Evolutionary conservation across 2,329 filamentous ascomycete species (phyloP).

Genomic region (Neurospora crassa): DNA sequence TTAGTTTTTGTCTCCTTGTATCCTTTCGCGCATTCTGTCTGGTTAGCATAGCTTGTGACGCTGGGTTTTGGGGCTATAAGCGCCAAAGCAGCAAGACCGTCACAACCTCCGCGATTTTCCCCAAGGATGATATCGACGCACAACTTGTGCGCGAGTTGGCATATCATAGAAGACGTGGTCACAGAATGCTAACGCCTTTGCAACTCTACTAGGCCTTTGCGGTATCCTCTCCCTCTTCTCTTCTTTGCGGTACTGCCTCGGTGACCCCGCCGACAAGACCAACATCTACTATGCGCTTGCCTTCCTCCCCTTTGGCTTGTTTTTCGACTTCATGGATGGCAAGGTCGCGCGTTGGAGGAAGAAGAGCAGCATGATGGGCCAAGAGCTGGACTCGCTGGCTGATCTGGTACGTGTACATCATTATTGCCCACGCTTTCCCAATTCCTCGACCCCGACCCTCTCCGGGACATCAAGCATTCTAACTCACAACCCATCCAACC

Average conservation of each 20-base stretch:
- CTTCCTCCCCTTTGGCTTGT: constrained; percentile 85
- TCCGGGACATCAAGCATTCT: neutral
- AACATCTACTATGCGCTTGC: constrained; percentile 75
- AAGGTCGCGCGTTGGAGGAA: constrained; percentile 93
- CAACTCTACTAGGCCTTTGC: constrained; percentile 55
- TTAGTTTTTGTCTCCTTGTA: constrained; percentile 22
- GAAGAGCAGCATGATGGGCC: constrained; percentile 96
- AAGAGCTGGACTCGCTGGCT: constrained; percentile 91
- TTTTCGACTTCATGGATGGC: constrained; percentile 98
- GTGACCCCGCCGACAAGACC: constrained; percentile 51
- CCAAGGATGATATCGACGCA: neutral
- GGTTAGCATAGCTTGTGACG: neutral
- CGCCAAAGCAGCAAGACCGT: neutral
- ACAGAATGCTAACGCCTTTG: constrained; percentile 1
- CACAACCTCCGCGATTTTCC: neutral
- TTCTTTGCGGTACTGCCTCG: constrained; percentile 85
- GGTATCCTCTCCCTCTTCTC: constrained; percentile 94
- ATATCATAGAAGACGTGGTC: neutral
- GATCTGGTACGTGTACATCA: constrained; percentile 62
- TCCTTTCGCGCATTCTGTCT: neutral
- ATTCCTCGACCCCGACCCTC: neutral
- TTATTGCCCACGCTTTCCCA: neutral
- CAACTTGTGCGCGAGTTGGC: neutral
- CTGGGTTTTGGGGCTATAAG: neutral
- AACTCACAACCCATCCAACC: neutral